Evolutionary conservation across 2,329 filamentous ascomycete genomes (phyloP), one percentile per base, ranked within the genome.

Genomic region (Clathrospora elynae): DNA sequence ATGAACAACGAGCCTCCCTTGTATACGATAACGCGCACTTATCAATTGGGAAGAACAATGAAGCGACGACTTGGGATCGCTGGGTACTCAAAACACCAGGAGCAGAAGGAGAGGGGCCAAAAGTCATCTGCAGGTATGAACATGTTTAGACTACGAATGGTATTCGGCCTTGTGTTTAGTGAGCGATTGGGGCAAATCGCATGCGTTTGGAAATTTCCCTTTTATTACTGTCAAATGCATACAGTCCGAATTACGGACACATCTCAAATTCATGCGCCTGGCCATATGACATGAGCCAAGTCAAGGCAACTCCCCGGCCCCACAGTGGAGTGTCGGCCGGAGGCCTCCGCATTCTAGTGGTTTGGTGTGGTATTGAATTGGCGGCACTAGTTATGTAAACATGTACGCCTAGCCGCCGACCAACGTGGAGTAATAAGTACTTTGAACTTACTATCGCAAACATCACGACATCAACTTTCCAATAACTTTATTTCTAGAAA

Each of bases 141-240:
- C 29, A 51, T 56, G 51, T 64, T 59, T 65, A 67, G 60, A 62
- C 45, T 62, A 52, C 41, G 56, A 55, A 32, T 17, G 24, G 37
- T 47, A 47, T 46, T 32, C 42, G 59, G 62, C 55, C 57, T 64
- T 61, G 17, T 40, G 38, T 42, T 46, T 25, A 37, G 48, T 48
- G 29, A 42, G 59, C 60, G 59, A 53, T 53, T 56, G 47, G 51
- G 44, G 37, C 41, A 30, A 44, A 44, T 51, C 47, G 57, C 51
- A 41, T 32, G 8, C 33, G 19, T 38, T 26, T 24, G 34, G 39
- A 47, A 23, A 34, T 18, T 36, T 31, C 25, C 17, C 17, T n/a
- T 36, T 28, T 16, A 23, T 25, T 31, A 25, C 11, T 32, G 26
- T 19, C 24, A 41, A 26, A 35, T 45, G 36, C 36, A 43, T 7